Percentiles rank a stretch among this genome's conserved stretches.
These are phyloP conservation scores for Astragalus glycyphyllos DNA, from an alignment of 306 rosid genomes.

Conservation along the genomic window DNA sequence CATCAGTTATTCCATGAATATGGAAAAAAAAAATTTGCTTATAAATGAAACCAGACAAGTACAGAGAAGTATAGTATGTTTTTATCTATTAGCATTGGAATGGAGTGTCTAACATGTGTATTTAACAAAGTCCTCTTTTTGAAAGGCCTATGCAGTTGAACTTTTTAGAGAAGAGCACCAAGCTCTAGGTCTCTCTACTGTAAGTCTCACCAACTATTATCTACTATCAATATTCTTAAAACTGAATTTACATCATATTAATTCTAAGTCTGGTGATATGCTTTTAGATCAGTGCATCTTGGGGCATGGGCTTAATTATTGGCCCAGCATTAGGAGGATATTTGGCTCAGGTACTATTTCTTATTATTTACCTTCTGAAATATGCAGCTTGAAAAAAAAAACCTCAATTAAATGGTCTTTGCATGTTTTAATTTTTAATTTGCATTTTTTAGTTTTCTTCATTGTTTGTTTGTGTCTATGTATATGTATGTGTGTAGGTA, in stretches of 20 bases:
- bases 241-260: not conserved
- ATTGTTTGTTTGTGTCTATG: too few species aligned
- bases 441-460: too few species aligned
- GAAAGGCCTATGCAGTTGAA: conserved; percentile 85
- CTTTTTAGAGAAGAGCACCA: conserved; percentile 76
- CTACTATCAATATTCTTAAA: conserved; percentile 9
- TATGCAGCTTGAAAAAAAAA: not conserved
- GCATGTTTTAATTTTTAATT: too few species aligned
- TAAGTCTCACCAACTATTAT: conserved; percentile 46
- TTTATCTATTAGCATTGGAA: too few species aligned
- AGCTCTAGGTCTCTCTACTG: conserved; percentile 79
- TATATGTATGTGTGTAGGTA: not conserved
- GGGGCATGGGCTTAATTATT: conserved; percentile 79
- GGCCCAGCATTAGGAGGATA: conserved; percentile 95
- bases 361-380: conserved; percentile 10
- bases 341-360: conserved; percentile 76
- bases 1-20: too few species aligned
- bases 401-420: not conserved
- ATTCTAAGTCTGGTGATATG: conserved; percentile 32
- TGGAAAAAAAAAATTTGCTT: too few species aligned
- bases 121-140: conserved; percentile 34
- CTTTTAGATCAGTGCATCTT: conserved; percentile 75
- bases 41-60: too few species aligned
- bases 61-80: too few species aligned
- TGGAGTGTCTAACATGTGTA: too few species aligned